These are phyloP conservation scores for Starmera pachycereana DNA, from an alignment of 805 yeast genomes.

Conservation along the genomic window DNA sequence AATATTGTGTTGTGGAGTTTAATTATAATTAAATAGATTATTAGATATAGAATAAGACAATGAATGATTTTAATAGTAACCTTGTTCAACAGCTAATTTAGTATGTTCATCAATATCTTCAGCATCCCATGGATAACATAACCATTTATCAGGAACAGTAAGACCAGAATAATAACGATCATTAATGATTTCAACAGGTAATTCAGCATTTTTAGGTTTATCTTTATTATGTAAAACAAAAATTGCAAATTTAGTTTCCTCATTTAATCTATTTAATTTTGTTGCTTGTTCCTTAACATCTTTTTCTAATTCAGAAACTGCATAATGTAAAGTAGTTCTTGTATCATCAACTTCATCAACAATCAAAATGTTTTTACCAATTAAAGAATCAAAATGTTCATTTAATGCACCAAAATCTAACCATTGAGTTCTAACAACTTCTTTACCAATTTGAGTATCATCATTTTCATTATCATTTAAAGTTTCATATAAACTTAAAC, in stretches of 20 bases:
- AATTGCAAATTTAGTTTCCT: slow-evolving; percentile 57
- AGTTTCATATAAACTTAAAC: slow-evolving; percentile 54
- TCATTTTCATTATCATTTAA: slow-evolving; percentile 29
- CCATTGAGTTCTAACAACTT: slow-evolving; percentile 87
- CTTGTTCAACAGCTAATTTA: slow-evolving; percentile 51
- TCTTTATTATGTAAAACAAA: slow-evolving; percentile 80
- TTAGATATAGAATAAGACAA: background rate
- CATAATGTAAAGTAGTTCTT: slow-evolving; percentile 82
- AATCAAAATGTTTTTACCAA: slow-evolving; percentile 72
- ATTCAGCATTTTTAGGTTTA: slow-evolving; percentile 69
- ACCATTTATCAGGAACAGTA: slow-evolving; percentile 72
- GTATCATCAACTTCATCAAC: slow-evolving; percentile 92
- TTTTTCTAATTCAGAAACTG: slow-evolving; percentile 58
- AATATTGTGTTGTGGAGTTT: background rate
- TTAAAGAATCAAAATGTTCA: slow-evolving; percentile 61
- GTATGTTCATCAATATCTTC: slow-evolving; percentile 73
- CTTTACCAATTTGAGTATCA: slow-evolving; percentile 52
- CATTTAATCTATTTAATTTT: slow-evolving; percentile 46
- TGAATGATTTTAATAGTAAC: slow-evolving; percentile 33
- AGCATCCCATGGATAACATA: slow-evolving; percentile 90
- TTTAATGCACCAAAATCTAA: slow-evolving; percentile 67
- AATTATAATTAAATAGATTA: background rate
- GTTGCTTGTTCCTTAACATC: slow-evolving; percentile 50
- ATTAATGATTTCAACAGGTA: slow-evolving; percentile 52
- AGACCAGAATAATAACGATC: slow-evolving; percentile 62